Base-by-base conservation (phyloP, 331 rosid species). In the Saraca asoca region DNA sequence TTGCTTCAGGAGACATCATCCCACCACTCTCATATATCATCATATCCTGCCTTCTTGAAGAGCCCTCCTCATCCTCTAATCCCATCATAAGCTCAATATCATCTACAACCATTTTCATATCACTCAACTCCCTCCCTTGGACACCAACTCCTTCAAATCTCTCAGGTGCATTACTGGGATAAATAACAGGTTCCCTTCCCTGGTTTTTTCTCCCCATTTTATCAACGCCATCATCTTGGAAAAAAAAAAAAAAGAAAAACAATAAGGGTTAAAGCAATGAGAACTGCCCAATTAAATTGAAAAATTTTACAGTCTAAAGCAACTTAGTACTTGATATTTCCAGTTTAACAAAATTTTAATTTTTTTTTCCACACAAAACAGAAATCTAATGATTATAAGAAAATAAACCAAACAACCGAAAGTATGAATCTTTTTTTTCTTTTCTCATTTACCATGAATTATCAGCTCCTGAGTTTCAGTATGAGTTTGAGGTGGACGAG, bases 21-120 rank as follows among this genome's bases (percentile, higher is more conserved):
- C 43, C 51, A 51, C 6, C 17, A 24, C 44, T 64, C 20, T 75
- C 70, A 7, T 51, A 50, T 1, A 60, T 70, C 45, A 51, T 14
- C 43, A 3, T 39, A 8, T 72, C 79, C 61, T 41, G 54, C 46
- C 8, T 58, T 43, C 64, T 51, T 2, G 29, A 41, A 5, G 52
- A 52, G 33, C 64, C 75, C 51, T 63, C 81, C 12, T 61, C 68
- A 51, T 77, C 80, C 45, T 85, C 89, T 10, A 35, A 13, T 5
- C 41, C 81, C 80, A 77, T 51, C 39, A 62, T 51, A 66, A 53
- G 53, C 43, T 83, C 81, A 49, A 80, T 61, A 64, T 72, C 80
- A 62, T 80, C 70, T 37, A 83, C 66, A 8, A 38, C 41, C 55
- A 62, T 62, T 45, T 66, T 56, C 41, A 58, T 49, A 48, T 48